Base-by-base conservation (phyloP, 345 rosid genomes). In the Eucalyptus albens region DNA sequence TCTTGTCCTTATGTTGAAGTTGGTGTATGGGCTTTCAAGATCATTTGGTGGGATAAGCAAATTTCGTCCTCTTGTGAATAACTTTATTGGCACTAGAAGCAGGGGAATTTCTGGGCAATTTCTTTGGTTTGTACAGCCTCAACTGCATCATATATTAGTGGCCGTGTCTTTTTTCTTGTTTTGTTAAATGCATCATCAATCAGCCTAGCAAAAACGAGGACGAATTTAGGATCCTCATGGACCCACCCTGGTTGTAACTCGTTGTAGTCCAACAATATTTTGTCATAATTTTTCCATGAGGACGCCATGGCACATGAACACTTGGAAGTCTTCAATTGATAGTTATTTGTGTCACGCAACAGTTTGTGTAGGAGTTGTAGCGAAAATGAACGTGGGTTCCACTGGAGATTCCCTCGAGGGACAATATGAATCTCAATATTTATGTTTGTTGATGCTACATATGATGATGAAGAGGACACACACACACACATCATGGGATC, bases 31-130 rank as follows among this genome's bases (percentile, higher is more conserved):
- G 69, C 86, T 47, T n/a, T 56, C 91, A 11, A 85, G 44, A 62
- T 86, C 87, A 40, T 77, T 33, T 55, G 88, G 93, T 55, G 50
- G 94, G 90, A 88, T 88, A 50, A 62, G 88, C 91, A 90, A 90
- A 89, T 53, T 90, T 90, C 91, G 91, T 93, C 90, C 11, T 90
- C 47, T 37, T 87, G 50, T 31, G 88, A 44, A 85, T 56, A 40
- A 86, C 45, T 44, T 88, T 26, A 51, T 86, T 87, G 80, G 89
- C 62, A 17, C 90, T 11, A 45, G 24, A 29, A 67, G 62, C 67
- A 9, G 80, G 77, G 53, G 47, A 8, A 50, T 88, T 88, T 80
- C 89, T 50, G 69, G 60, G 89, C 86, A 77, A 53, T 82, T 72
- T 88, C 86, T 88, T 83, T 4, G 69, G 27, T 77, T 44, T 77